Evolutionary conservation across 176 grass and related monocot genomes (phyloP), one percentile per base, ranked within the genome.

Genomic region (Pontederia paniculata): DNA sequence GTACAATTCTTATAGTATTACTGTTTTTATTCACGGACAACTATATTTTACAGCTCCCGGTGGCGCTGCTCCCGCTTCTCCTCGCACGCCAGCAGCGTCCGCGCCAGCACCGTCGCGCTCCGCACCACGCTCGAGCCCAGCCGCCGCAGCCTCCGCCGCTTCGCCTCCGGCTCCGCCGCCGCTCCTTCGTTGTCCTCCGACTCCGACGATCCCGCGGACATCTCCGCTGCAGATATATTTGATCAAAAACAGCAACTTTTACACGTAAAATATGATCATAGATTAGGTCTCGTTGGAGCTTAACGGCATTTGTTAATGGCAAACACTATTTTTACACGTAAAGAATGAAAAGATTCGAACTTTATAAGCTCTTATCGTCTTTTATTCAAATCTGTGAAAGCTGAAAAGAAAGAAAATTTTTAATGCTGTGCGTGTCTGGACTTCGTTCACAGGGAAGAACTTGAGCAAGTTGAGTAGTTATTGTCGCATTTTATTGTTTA

Each of bases 61-160:
- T 99, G 94, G 44, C 83, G 83, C 42, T 70, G 84, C 78, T 99
- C 87, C 46, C 87, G 75, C 78, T 88, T 80, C 62, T 99, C 87
- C 75, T 99, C 94, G 76, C 94, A 99, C n/a, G 94, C 62, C 21
- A 80, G 80, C 72, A 99, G 51, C 0, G 94, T 99, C 13, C 81
- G 74, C 45, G 94, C 78, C 17, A 99, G 75, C 74, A 99, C 83
- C 20, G 83, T 93, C 65, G 94, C 94, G 57, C 94, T 88, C 14
- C 87, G 83, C 60, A 93, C 83, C 23, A 99, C 78, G 75, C 87
- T 99, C 20, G 94, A 88, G 0, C 94, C 83, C 21, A 99, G 73
- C 13, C 83, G 65, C 69, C 70, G 82, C 37, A 78, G 69, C 0
- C 85, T 70, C 23, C 77, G 83, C 5, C 94, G 80, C 78, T 99